Base-by-base conservation (phyloP, 176 grass and related monocot species). In the Oryza meridionalis region DNA sequence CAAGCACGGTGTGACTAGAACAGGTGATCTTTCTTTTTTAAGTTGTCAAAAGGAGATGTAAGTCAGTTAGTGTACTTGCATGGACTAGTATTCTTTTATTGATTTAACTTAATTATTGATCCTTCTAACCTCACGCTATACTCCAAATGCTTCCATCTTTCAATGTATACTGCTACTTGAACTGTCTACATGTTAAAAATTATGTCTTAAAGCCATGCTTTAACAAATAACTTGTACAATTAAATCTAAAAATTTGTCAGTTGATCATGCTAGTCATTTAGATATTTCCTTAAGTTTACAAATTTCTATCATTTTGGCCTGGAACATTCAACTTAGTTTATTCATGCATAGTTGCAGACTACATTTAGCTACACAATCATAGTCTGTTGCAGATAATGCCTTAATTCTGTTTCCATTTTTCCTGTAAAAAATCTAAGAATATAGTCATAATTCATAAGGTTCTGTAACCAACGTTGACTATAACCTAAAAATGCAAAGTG, bases 191-290 rank as follows among this genome's bases (percentile, higher is more conserved):
- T 68, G 76, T 80, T 46, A 4, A 10, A 64, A 10, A 64, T 79
- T 84, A 68, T 73, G 22, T 29, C 81, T 81, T 75, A 77, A 29
- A 65, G 53, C 31, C 40, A 77, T 82, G 29, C 49, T 82, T 42
- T 70, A 82, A 69, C 72, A 76, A 80, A 68, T 45, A 76, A 19
- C 11, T 27, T 8, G 11, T 38, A 32, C 10, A 27, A 51, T 53
- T 33, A 25, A 22, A 74, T 7, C 21, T 7, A 75, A 83, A 35
- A 24, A 9, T 22, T 55, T 83, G 77, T 9, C n/a, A 43, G n/a
- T 25, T 65, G 5, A 81, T 35, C 4, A 27, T 43, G 47, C n/a
- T 80, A 69, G 40, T 47, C 29, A 81, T 49, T 69, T 13, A 9
- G 29, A 77, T 81, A 55, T 71, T 77, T 68, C 19, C 51, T 71